Percentiles rank a stretch among this genome's conserved stretches.
These are phyloP conservation scores for Stropharia rugosoannulata DNA, from an alignment of 768 basidiomycete genomes.

Conservation along the genomic window DNA sequence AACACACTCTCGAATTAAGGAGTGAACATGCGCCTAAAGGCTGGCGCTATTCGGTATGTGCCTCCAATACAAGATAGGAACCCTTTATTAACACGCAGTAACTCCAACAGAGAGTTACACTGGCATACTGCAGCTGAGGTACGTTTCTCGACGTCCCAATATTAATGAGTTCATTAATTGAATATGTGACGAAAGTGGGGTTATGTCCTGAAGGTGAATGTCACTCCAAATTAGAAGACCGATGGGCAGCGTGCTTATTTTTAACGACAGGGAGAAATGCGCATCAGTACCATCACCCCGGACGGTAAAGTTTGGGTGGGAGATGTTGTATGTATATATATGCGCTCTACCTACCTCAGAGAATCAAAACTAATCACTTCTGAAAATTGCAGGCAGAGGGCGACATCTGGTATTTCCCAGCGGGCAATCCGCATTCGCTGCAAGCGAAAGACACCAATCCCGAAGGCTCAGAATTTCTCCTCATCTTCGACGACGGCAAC, in stretches of 20 bases:
- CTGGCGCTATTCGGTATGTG: constrained; percentile 47
- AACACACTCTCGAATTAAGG: constrained; percentile 24
- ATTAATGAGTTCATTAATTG: neutral
- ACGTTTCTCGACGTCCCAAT: neutral
- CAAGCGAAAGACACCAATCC: constrained; percentile 48
- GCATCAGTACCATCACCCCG: constrained; percentile 51
- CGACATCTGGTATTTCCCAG: constrained; percentile 62
- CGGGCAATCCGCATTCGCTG: constrained; percentile 55
- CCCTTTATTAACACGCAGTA: neutral
- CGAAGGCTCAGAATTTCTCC: constrained; percentile 53
- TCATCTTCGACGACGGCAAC: constrained; percentile 39
- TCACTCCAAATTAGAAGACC: neutral
- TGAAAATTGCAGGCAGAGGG: constrained; percentile 17
- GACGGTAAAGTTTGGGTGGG: constrained; percentile 52
- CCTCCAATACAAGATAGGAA: neutral
- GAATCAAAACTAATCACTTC: neutral
- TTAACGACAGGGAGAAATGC: constrained; percentile 36
- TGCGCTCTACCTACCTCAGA: neutral
- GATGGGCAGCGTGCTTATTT: constrained; percentile 1
- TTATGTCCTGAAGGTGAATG: constrained; percentile 43
- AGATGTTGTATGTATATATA: constrained; percentile 42
- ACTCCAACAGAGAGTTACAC: constrained; percentile 43
- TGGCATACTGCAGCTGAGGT: constrained; percentile 56
- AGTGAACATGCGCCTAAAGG: constrained; percentile 57
- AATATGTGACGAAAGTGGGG: constrained; percentile 38